Base-by-base conservation (phyloP, 1,284 basidiomycete species). In the Mycena sp. region DNA sequence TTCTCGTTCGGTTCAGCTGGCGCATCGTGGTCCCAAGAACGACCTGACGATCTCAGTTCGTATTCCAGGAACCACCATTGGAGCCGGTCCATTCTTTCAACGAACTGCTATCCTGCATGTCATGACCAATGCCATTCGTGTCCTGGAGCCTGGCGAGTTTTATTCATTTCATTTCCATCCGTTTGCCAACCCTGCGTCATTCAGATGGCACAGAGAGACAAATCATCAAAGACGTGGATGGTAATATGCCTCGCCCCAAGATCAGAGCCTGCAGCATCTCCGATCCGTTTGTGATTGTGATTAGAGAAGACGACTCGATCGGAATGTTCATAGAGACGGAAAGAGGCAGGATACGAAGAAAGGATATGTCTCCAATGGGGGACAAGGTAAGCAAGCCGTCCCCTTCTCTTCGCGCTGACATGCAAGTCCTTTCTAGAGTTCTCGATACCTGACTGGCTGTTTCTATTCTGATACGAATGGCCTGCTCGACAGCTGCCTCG, bases 291-390 rank as follows among this genome's bases (percentile, higher is more conserved):
- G 87, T 95, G 28, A 80, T 93, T 44, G 88, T 95, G 53, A 78
- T 93, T 2, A 82, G 93, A 54, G 90, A 92, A 69, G 93, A 96
- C 72, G 93, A 94, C 67, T 87, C 87, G 3, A 88, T 94, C n/a
- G 88, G 90, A 0, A 74, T 95, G 62, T 95, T 95, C 74, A 88
- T 94, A 35, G 92, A 94, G 72, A 82, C 85, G 3, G 90, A 91
- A 58, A 81, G 88, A 45, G 90, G 91, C 17, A 92, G 89, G 74
- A 91, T 92, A 65, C 81, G 90, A 67, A 79, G 90, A 61, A 93
- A 92, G 73, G 92, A 93, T 70, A 93, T 93, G 91, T 90, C 89
- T 0, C 86, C 90, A 0, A 91, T 93, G 89, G 91, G 91, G 28
- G 90, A 92, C 63, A 93, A 92, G 81, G 91, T 90, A 43, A 29